A percentile compares a stretch with the other conserved stretches of the same genome.
Evolutionary conservation across 805 yeast genomes (phyloP).

Genomic region (Dipodascopsis tothii): DNA sequence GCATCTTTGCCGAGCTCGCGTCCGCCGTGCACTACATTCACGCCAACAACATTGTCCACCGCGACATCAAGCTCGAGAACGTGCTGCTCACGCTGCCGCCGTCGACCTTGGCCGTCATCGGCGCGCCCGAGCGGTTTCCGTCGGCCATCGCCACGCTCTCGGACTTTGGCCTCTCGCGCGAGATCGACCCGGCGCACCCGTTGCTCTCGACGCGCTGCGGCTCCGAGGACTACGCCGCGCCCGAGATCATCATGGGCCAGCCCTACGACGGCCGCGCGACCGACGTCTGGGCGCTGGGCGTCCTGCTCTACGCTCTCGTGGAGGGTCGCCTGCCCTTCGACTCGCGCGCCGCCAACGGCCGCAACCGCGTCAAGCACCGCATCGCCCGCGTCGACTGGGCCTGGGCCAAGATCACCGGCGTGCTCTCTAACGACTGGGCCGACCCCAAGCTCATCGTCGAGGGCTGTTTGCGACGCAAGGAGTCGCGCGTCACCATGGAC

Average conservation of each 20-base stretch:
- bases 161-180: constrained; percentile 83
- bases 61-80: constrained; percentile 85
- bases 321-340: constrained; percentile 92
- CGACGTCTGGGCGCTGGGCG: constrained; percentile 95
- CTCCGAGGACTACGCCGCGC: constrained; percentile 92
- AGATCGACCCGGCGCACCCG: constrained; percentile 52
- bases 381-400: constrained; percentile 91
- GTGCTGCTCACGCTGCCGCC: constrained; percentile 35
- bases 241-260: constrained; percentile 83
- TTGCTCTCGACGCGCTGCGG: constrained; percentile 85
- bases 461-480: constrained; percentile 43
- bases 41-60: constrained; percentile 60
- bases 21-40: constrained; percentile 70
- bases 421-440: constrained; percentile 39
- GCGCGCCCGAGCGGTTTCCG: constrained; percentile 19
- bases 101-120: constrained; percentile 30
- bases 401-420: constrained; percentile 47
- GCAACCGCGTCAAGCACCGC: constrained; percentile 65
- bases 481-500: constrained; percentile 35
- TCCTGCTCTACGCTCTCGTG: constrained; percentile 70
- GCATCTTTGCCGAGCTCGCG: constrained; percentile 64
- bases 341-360: constrained; percentile 42
- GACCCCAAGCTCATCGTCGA: constrained; percentile 48
- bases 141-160: constrained; percentile 52
- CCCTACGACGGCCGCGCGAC: constrained; percentile 86